Conservation (phyloP, 2,329 filamentous ascomycete species). For the Colletotrichum sublineola region DNA sequence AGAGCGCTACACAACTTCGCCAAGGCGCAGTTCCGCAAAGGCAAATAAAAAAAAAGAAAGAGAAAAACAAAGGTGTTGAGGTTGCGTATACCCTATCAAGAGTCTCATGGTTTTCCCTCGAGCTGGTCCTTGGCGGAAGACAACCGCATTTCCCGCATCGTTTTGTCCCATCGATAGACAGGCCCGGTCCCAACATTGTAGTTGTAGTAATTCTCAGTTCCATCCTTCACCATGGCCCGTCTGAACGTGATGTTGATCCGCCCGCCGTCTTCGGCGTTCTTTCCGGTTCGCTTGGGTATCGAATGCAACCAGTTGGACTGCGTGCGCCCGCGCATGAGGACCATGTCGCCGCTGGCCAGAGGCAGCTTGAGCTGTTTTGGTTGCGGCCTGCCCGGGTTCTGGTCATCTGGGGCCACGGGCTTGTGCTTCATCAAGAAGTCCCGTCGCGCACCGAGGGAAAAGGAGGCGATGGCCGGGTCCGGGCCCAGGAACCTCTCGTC, state of each 20-base stretch:
- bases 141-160: conserved; percentile 62
- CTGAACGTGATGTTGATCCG: conserved; percentile 85
- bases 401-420: conserved; percentile 57
- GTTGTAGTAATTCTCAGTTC: conserved; percentile 86
- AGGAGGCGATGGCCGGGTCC: conserved; percentile 79
- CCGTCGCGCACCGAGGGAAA: conserved; percentile 77
- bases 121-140: conserved; percentile 47
- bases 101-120: conserved; percentile 25
- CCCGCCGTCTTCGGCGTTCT: conserved; percentile 71
- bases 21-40: conserved; percentile 89
- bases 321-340: conserved; percentile 82
- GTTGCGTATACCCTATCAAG: conserved; percentile 35
- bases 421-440: conserved; percentile 89
- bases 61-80: conserved; percentile 50
- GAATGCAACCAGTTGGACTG: conserved; percentile 84
- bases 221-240: conserved; percentile 76
- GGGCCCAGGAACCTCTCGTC: conserved; percentile 82
- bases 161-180: conserved; percentile 76
- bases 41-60: conserved; percentile 60
- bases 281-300: conserved; percentile 79
- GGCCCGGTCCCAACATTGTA: conserved; percentile 82
- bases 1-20: conserved; percentile 86
- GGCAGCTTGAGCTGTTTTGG: conserved; percentile 62
- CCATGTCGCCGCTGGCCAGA: conserved; percentile 79
- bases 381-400: conserved; percentile 20